These are phyloP conservation scores for Microbotryum violaceum DNA, from an alignment of 1,284 basidiomycete genomes.

Conservation along the genomic window DNA sequence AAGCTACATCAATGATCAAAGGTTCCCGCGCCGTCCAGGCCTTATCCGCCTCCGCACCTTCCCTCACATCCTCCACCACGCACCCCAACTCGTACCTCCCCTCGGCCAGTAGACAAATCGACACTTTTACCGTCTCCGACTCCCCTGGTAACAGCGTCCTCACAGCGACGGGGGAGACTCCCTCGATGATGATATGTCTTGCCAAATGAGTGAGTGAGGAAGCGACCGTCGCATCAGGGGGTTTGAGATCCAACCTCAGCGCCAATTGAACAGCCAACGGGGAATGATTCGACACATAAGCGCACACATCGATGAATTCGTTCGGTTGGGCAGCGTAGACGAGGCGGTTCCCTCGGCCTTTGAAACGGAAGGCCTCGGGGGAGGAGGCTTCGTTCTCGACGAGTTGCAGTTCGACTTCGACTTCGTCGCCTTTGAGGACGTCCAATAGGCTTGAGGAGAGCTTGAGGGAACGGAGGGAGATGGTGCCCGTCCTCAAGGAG, in stretches of 20 bases:
- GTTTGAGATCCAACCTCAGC: slow-evolving; percentile 39
- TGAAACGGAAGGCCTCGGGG: slow-evolving; percentile 48
- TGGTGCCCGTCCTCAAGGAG: slow-evolving; percentile 60
- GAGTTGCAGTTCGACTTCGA: slow-evolving; percentile 28
- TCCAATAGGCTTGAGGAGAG: slow-evolving; percentile 70
- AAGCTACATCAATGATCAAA: slow-evolving; percentile 1
- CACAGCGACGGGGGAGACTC: slow-evolving; percentile 19
- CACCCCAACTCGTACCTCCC: slow-evolving; percentile 64
- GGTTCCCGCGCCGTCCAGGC: slow-evolving; percentile 8
- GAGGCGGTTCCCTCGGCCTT: slow-evolving; percentile 22
- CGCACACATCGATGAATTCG: slow-evolving; percentile 34
- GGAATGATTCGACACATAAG: slow-evolving; percentile 30
- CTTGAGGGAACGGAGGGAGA: slow-evolving; percentile 66
- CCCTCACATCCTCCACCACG: slow-evolving; percentile 38
- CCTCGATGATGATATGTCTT: slow-evolving; percentile 32
- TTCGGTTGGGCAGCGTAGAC: slow-evolving; percentile 29
- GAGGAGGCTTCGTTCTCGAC: slow-evolving; percentile 31
- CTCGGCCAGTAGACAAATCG: slow-evolving; percentile 64
- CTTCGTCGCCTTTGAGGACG: slow-evolving; percentile 50
- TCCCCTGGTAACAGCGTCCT: slow-evolving; percentile 14
- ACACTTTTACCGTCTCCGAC: slow-evolving; percentile 45
- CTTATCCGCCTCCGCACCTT: background rate
- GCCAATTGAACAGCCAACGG: too few relatives aligned
- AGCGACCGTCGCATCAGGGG: slow-evolving; percentile 13
- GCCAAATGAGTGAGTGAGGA: slow-evolving; percentile 20